phyloP scores from a whole-genome alignment of 2,329 filamentous ascomycete genomes.

The Pseudodiploospora longispora region DNA sequence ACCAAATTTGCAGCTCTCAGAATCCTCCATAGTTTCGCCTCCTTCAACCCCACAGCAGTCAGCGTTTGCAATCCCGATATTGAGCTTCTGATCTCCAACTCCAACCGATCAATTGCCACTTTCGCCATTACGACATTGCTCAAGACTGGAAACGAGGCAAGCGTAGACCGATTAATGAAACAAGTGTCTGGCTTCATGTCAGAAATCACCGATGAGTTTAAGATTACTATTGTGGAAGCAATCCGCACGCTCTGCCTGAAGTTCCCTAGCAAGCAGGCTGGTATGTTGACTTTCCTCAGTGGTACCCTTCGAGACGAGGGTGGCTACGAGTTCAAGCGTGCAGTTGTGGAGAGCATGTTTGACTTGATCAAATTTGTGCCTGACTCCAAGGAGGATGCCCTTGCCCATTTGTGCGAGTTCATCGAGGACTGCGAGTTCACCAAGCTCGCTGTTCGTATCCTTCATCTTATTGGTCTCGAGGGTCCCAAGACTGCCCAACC shows the following conservation, averaged over 20 bases:
- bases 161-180: slow-evolving; percentile 96
- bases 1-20: slow-evolving; percentile 97
- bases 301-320: slow-evolving; percentile 95
- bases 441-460: slow-evolving; percentile 88
- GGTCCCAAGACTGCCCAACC: slow-evolving; percentile 92
- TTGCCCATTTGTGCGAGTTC: slow-evolving; percentile 95
- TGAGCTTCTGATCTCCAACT: slow-evolving; percentile 91
- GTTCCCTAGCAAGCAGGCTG: slow-evolving; percentile 95
- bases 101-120: slow-evolving; percentile 93
- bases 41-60: slow-evolving; percentile 90
- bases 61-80: slow-evolving; percentile 95
- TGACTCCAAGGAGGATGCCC: slow-evolving; percentile 70
- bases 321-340: slow-evolving; percentile 96
- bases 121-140: slow-evolving; percentile 97
- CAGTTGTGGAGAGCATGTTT: slow-evolving; percentile 98
- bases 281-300: slow-evolving; percentile 94
- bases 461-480: slow-evolving; percentile 89
- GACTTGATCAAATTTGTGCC: slow-evolving; percentile 98
- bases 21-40: slow-evolving; percentile 92
- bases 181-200: slow-evolving; percentile 98
- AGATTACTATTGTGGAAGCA: slow-evolving; percentile 98
- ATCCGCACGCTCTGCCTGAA: slow-evolving; percentile 95
- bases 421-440: slow-evolving; percentile 99
- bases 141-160: slow-evolving; percentile 96
- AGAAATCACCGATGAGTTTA: slow-evolving; percentile 98